phyloP scores from a whole-genome alignment of 495 filamentous ascomycete species.

The Filosporella fistucella region DNA sequence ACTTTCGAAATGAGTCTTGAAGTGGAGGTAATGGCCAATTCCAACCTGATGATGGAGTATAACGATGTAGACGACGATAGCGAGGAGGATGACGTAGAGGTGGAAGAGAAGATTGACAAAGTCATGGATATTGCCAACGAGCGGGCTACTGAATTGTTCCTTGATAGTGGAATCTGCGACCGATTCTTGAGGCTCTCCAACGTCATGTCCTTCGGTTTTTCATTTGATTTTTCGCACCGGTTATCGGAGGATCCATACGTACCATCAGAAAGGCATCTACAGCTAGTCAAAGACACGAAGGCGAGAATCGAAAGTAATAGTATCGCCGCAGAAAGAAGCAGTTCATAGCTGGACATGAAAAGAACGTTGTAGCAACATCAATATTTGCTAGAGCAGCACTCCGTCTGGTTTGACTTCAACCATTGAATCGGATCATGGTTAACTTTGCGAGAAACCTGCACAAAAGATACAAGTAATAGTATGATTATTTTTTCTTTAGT shows the following conservation, averaged over 20 bases:
- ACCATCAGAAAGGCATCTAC: background rate
- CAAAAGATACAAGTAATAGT: too few species aligned
- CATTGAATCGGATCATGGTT: too few species aligned
- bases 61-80: background rate
- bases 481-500: too few species aligned
- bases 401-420: too few species aligned
- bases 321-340: too few species aligned
- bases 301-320: background rate
- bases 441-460: too few species aligned
- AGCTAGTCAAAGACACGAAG: constrained; percentile 1
- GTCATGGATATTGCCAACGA: constrained; percentile 4
- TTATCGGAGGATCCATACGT: background rate
- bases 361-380: too few species aligned
- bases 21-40: constrained; percentile 3
- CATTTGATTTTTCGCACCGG: background rate
- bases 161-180: background rate
- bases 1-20: background rate
- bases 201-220: background rate
- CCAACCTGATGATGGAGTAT: background rate
- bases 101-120: background rate
- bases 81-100: background rate
- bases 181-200: background rate
- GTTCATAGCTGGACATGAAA: too few species aligned
- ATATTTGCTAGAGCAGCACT: too few species aligned
- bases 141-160: constrained; percentile 1